Percentiles rank a stretch among this genome's conserved stretches.
Conservation (phyloP, 345 rosid genomes). For the Populus tremula region DNA sequence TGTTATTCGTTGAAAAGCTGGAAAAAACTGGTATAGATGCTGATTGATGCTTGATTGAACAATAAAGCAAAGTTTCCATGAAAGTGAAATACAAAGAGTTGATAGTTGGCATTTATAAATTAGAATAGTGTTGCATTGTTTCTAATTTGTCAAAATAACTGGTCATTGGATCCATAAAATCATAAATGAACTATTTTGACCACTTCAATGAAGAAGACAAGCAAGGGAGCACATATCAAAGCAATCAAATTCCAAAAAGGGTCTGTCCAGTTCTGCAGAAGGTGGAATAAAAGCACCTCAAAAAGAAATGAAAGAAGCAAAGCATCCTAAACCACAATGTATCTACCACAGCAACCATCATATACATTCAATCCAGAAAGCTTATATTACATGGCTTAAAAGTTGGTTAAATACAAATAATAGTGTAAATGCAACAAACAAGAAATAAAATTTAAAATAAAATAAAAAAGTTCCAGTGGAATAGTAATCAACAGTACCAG, state of each 20-base stretch:
- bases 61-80: neutral
- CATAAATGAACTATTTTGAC: neutral
- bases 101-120: neutral
- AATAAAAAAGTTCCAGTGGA: neutral
- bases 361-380: neutral
- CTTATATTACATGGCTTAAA: neutral
- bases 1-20: slow-evolving; percentile 14
- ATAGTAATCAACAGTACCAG: slow-evolving; percentile 47
- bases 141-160: neutral
- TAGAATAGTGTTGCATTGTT: neutral
- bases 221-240: neutral
- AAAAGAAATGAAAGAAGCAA: neutral
- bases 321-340: neutral
- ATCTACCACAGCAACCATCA: neutral
- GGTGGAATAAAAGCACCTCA: neutral
- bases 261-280: neutral
- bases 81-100: neutral
- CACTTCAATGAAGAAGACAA: neutral
- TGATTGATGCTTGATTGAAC: slow-evolving; percentile 7
- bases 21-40: neutral
- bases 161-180: neutral
- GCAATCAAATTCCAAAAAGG: neutral
- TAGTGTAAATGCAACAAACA: neutral
- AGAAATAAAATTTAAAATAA: neutral
- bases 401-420: neutral